Evolutionary conservation across 805 yeast species (phyloP).

Genomic region (Metschnikowia noctiluminum): DNA sequence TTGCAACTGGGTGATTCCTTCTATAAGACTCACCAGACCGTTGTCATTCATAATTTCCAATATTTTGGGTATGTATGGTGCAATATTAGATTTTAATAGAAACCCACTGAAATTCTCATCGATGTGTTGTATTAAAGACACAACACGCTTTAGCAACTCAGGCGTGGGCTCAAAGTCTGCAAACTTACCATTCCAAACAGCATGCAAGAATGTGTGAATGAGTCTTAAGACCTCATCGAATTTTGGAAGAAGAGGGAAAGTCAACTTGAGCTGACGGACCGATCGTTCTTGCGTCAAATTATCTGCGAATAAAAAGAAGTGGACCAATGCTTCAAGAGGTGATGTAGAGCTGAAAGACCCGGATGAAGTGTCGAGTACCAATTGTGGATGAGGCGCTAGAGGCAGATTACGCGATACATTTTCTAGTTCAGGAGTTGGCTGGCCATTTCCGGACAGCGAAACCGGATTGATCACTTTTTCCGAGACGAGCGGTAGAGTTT

Average conservation of each 20-base stretch:
- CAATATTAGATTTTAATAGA: constrained; percentile 59
- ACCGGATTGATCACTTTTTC: not conserved
- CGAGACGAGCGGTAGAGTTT: not conserved
- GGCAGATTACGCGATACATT: constrained; percentile 25
- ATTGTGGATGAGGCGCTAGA: constrained; percentile 35
- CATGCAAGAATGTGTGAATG: constrained; percentile 16
- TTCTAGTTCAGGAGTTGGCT: not conserved
- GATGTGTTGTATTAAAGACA: constrained; percentile 53
- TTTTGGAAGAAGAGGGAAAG: constrained; percentile 36
- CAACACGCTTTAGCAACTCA: constrained; percentile 48
- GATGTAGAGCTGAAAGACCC: constrained; percentile 41
- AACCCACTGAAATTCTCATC: constrained; percentile 64
- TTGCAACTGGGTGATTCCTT: constrained; percentile 51
- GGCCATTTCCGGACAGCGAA: not conserved
- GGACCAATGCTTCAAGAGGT: constrained; percentile 70
- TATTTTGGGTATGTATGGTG: constrained; percentile 54
- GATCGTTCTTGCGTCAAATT: constrained; percentile 13
- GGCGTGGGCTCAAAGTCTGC: constrained; percentile 17
- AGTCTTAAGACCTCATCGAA: constrained; percentile 29
- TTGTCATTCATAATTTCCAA: constrained; percentile 40
- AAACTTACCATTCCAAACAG: constrained; percentile 25
- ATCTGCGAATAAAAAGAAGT: constrained; percentile 50
- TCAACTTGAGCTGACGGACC: constrained; percentile 18
- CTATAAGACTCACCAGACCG: not conserved
- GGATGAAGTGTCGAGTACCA: constrained; percentile 43